phyloP scores from a whole-genome alignment of 2,329 filamentous ascomycete species.

The Lasiodiplodia sp. region DNA sequence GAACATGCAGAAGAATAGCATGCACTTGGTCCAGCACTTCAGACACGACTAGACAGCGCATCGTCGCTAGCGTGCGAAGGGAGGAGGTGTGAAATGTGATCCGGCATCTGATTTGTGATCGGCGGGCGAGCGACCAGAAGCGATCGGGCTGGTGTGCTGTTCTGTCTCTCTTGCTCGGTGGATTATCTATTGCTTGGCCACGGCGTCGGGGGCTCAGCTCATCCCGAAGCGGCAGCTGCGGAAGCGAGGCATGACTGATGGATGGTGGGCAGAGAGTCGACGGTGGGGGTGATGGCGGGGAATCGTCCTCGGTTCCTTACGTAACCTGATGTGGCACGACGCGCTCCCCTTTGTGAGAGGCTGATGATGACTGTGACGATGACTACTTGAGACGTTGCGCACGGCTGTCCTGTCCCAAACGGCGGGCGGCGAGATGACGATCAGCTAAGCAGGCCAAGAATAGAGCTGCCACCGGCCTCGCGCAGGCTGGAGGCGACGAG shows the following conservation, averaged over 20 bases:
- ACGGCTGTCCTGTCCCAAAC: background rate
- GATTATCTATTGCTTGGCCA: slow-evolving; percentile 1
- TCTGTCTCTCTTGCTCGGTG: slow-evolving; percentile 11
- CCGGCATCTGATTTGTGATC: background rate
- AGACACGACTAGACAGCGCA: background rate
- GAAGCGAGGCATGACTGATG: slow-evolving; percentile 7
- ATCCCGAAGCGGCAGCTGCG: slow-evolving; percentile 25
- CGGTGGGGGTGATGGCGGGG: background rate
- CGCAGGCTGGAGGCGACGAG: background rate
- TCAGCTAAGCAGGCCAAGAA: slow-evolving; percentile 19
- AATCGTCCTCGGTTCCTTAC: slow-evolving; percentile 11
- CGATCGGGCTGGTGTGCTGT: background rate
- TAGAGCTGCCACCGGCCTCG: background rate
- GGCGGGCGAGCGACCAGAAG: background rate
- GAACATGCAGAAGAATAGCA: slow-evolving; percentile 10
- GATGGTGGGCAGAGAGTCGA: background rate
- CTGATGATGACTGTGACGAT: slow-evolving; percentile 1
- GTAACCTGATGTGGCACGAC: slow-evolving; percentile 23
- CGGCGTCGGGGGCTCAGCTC: slow-evolving; percentile 15
- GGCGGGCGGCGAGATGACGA: background rate
- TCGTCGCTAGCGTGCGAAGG: background rate
- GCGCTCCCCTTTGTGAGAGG: background rate
- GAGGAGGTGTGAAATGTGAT: background rate
- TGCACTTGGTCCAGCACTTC: slow-evolving; percentile 1
- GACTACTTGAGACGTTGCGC: background rate